phyloP scores from a whole-genome alignment of 495 filamentous ascomycete species.

The Lasiosphaeria hispida region DNA sequence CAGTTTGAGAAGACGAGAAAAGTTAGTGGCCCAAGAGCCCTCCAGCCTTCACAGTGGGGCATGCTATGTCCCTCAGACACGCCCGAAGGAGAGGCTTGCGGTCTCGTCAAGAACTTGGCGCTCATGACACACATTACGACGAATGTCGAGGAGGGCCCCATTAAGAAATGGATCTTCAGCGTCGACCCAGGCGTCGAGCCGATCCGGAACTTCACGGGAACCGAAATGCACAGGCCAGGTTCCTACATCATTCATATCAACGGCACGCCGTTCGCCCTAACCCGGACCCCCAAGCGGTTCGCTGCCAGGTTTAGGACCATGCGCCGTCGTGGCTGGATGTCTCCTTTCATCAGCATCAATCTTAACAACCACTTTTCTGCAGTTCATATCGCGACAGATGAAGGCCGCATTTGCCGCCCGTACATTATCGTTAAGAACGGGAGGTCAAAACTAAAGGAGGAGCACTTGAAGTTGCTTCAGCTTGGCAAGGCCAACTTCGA shows the following conservation, averaged over 20 bases:
- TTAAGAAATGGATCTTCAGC: constrained; percentile 76
- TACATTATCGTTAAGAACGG: constrained; percentile 90
- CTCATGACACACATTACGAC: constrained; percentile 99
- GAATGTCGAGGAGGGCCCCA: constrained; percentile 84
- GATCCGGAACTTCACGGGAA: constrained; percentile 68
- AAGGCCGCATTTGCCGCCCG: constrained; percentile 91
- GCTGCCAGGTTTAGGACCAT: constrained; percentile 77
- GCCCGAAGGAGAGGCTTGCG: constrained; percentile 96
- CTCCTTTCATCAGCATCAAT: constrained; percentile 91
- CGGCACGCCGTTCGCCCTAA: constrained; percentile 85
- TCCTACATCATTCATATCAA: constrained; percentile 91
- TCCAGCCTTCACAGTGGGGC: constrained; percentile 96
- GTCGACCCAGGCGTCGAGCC: constrained; percentile 57
- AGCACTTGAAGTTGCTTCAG: constrained; percentile 73
- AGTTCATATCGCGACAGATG: constrained; percentile 94
- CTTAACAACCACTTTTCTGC: constrained; percentile 89
- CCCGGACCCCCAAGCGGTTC: constrained; percentile 78
- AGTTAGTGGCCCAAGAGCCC: constrained; percentile 87
- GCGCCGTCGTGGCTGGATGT: constrained; percentile 82
- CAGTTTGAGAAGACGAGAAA: constrained; percentile 99
- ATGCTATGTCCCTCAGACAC: constrained; percentile 98
- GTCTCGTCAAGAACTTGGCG: constrained; percentile 96
- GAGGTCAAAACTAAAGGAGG: constrained; percentile 70
- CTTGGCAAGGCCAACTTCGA: constrained; percentile 83
- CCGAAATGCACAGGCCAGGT: constrained; percentile 78